phyloP scores from a whole-genome alignment of 441 rosid genomes.

The Metrosideros polymorpha region DNA sequence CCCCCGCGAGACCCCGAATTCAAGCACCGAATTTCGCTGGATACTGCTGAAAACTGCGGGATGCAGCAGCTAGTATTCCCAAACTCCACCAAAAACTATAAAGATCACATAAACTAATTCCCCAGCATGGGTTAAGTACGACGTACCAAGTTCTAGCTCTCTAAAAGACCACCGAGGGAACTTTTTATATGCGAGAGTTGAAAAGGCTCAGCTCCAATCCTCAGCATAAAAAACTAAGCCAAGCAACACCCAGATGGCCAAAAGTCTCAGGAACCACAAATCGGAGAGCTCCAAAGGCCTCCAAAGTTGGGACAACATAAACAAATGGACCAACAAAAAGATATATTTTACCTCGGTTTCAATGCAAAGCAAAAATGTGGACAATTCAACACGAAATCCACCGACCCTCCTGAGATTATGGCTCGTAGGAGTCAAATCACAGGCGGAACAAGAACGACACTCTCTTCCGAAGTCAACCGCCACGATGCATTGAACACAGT shows the following conservation, averaged over 20 bases:
- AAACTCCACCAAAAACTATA: not conserved
- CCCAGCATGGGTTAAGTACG: slow-evolving; percentile 20
- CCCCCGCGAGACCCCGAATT: slow-evolving; percentile 22
- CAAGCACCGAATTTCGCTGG: slow-evolving; percentile 42
- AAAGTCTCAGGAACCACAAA: slow-evolving; percentile 1
- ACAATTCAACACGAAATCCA: slow-evolving; percentile 14
- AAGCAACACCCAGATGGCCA: slow-evolving; percentile 16
- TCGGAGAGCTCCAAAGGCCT: slow-evolving; percentile 19
- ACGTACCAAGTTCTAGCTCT: slow-evolving; percentile 28
- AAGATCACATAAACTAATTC: slow-evolving; percentile 2
- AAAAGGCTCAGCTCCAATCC: slow-evolving; percentile 16
- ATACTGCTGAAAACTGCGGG: not conserved
- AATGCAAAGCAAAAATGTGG: slow-evolving; percentile 41
- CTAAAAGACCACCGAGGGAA: slow-evolving; percentile 15
- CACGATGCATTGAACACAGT: not conserved
- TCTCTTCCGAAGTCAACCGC: slow-evolving; percentile 1
- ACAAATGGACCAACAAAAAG: not conserved
- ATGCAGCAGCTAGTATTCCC: not conserved
- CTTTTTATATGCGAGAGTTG: slow-evolving; percentile 8
- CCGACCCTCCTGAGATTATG: slow-evolving; percentile 46
- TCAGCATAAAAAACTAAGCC: not conserved
- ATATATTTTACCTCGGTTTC: slow-evolving; percentile 39
- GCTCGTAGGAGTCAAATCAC: slow-evolving; percentile 1
- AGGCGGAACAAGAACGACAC: slow-evolving; percentile 12
- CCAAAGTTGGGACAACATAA: slow-evolving; percentile 4